Evolutionary conservation across 148 eudicot species (phyloP).

Genomic region (Fagopyrum tataricum): DNA sequence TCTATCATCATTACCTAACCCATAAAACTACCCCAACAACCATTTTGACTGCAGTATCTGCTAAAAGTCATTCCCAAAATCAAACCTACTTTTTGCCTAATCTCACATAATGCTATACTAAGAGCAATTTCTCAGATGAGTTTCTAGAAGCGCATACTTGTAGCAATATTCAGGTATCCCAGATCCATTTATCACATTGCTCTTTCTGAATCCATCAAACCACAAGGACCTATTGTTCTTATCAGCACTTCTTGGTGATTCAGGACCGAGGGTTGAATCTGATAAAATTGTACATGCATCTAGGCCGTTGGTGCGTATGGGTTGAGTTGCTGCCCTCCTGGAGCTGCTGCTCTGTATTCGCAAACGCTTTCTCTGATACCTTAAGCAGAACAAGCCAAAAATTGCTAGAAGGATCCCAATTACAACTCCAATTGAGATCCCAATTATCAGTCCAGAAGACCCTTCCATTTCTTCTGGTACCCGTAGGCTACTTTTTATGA

Average conservation of each 20-base stretch:
- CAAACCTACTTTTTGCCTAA: neutral
- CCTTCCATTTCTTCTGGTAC: slow-evolving; percentile 46
- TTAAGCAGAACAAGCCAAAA: slow-evolving; percentile 50
- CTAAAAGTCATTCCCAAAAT: neutral
- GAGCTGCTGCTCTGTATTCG: slow-evolving; percentile 76
- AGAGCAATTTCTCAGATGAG: neutral
- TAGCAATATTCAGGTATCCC: slow-evolving; percentile 85
- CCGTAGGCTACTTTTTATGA: slow-evolving; percentile 15
- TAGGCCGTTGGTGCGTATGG: slow-evolving; percentile 64
- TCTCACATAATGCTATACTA: neutral
- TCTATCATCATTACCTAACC: slow-evolving; percentile 10
- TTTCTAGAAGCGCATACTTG: slow-evolving; percentile 40
- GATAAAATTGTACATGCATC: slow-evolving; percentile 72
- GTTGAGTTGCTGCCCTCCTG: slow-evolving; percentile 56
- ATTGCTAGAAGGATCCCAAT: slow-evolving; percentile 69
- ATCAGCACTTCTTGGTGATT: slow-evolving; percentile 50
- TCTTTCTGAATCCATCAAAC: slow-evolving; percentile 68
- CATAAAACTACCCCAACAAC: slow-evolving; percentile 10
- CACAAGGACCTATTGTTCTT: slow-evolving; percentile 47
- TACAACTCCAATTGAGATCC: slow-evolving; percentile 88
- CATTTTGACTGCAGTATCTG: slow-evolving; percentile 1
- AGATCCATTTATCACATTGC: slow-evolving; percentile 64
- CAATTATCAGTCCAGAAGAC: slow-evolving; percentile 62
- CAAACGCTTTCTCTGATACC: slow-evolving; percentile 53
- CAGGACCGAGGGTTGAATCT: slow-evolving; percentile 76